A percentile compares a stretch with the other conserved stretches of the same genome.
Evolutionary conservation across 1,139 yeast genomes (phyloP).

Genomic region (Blastobotrys serpentis): DNA sequence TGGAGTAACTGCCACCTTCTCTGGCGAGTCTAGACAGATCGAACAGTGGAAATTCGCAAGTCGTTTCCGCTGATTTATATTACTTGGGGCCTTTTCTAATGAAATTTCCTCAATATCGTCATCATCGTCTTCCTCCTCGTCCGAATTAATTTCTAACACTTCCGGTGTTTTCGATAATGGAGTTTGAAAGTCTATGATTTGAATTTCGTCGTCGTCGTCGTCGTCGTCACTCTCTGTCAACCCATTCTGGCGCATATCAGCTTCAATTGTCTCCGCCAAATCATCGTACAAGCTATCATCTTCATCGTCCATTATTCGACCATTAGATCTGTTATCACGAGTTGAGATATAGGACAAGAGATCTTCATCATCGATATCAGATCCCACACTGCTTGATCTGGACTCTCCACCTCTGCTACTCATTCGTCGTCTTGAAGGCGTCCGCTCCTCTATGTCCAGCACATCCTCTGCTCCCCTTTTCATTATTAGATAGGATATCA

Average conservation of each 20-base stretch:
- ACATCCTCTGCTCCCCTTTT: background rate
- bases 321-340: background rate
- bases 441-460: background rate
- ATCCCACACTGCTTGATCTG: background rate
- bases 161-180: constrained; percentile 7
- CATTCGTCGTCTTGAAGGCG: background rate
- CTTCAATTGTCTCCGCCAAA: constrained; percentile 1
- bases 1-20: constrained; percentile 36
- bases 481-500: background rate
- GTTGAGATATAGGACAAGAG: background rate
- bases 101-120: constrained; percentile 19
- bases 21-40: constrained; percentile 39
- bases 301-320: constrained; percentile 1
- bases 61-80: constrained; percentile 22
- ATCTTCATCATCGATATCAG: background rate
- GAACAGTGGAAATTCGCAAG: constrained; percentile 32
- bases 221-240: constrained; percentile 12
- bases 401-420: background rate
- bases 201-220: constrained; percentile 11
- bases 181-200: constrained; percentile 10
- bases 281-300: background rate
- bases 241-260: constrained; percentile 1
- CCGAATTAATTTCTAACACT: constrained; percentile 5
- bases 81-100: constrained; percentile 21
- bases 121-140: constrained; percentile 15